Conservation (phyloP, 495 filamentous ascomycete species). For the Talaromyces borbonicus region DNA sequence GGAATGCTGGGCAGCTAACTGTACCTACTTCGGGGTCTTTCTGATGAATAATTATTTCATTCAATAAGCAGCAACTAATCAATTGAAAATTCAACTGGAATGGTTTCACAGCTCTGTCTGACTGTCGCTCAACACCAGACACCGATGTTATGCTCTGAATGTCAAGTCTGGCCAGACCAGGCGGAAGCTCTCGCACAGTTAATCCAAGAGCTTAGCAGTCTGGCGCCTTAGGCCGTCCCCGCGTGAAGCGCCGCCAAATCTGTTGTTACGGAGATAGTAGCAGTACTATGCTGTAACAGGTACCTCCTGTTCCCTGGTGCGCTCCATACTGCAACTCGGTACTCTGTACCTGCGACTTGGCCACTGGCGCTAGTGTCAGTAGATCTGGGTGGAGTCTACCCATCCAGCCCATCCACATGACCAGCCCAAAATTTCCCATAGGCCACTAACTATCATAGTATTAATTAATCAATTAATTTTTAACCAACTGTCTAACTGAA, state of each 20-base stretch:
- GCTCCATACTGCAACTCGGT: too few relatives aligned
- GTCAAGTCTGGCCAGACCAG: not conserved
- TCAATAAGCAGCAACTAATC: too few relatives aligned
- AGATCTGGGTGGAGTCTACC: not conserved
- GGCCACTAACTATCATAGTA: not conserved
- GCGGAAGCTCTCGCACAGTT: not conserved
- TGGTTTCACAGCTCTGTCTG: too few relatives aligned
- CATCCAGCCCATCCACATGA: slow-evolving; percentile 6
- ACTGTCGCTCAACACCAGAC: too few relatives aligned
- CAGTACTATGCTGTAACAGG: too few relatives aligned
- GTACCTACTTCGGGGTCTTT: too few relatives aligned
- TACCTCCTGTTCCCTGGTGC: too few relatives aligned
- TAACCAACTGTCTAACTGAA: not conserved
- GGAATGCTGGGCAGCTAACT: not conserved
- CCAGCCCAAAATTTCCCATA: slow-evolving; percentile 8
- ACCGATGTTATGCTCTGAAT: too few relatives aligned
- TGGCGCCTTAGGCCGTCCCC: not conserved
- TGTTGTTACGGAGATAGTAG: too few relatives aligned
- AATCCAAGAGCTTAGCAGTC: not conserved
- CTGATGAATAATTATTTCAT: too few relatives aligned
- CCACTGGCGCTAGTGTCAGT: not conserved
- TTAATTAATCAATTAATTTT: not conserved
- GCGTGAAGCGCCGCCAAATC: slow-evolving; percentile 3
- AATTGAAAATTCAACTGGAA: too few relatives aligned
- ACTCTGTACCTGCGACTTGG: not conserved